Base-by-base conservation (phyloP, 768 basidiomycete genomes). In the Galerina marginata region DNA sequence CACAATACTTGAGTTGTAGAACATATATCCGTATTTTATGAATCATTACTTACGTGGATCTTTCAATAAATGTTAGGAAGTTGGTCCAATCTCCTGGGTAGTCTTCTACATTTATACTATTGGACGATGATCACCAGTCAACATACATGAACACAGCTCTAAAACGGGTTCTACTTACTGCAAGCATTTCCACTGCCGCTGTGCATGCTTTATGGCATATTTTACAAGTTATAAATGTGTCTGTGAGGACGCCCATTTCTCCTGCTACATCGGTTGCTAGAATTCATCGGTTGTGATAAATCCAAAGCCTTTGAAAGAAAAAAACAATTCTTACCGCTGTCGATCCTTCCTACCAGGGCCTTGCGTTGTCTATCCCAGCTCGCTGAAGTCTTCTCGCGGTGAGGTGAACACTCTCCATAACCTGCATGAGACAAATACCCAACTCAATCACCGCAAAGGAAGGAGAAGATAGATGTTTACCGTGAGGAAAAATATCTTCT, bases 401-500 rank as follows among this genome's bases (percentile, higher is more conserved):
- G 89, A 42, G 72, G 69, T n/a, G 74, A 44, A 69, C 90, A 92
- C 59, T 74, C 72, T 3, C 90, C 88, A 58, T 91, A 91, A 20
- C 81, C 82, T 83, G 60, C 20, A 15, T 29, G 46, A 46, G 16
- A 56, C 40, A 49, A 46, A 58, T 38, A 54, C 56, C 20, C 3
- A 45, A 36, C 20, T 46, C 36, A 55, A 56, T 60, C 47, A 51
- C 47, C 42, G 54, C 33, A 20, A 48, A 49, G 56, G 56, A 58
- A 51, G 23, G 36, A 43, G 16, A n/a, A 33, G 40, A 39, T 14
- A 49, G 45, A 36, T 23, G 36, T 29, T 44, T 55, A 80, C 88
- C 87, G 71, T 88, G 86, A 16, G 90, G 90, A 67, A 91, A 92
- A 46, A 91, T 78, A 37, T 86, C 83, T 67, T 90, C 88, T 20